Conservation (phyloP, 1,284 basidiomycete genomes). For the Ganoderma lingzhi region DNA sequence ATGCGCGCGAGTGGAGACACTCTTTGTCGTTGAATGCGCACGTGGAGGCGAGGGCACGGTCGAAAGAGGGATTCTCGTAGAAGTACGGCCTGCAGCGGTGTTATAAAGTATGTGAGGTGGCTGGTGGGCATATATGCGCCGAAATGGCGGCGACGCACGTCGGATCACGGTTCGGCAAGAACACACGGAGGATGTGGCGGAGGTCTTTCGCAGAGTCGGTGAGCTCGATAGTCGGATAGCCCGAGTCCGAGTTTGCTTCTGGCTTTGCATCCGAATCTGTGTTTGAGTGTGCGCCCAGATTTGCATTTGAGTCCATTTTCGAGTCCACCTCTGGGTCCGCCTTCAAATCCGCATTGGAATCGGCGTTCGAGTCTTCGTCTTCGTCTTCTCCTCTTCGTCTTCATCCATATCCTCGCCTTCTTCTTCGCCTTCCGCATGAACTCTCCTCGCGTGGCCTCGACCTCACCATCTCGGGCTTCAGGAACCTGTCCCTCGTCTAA, state of each 20-base stretch:
- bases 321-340: too few relatives aligned
- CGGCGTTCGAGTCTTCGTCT: not conserved
- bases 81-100: not conserved
- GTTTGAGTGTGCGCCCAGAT: too few relatives aligned
- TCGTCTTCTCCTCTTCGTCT: not conserved
- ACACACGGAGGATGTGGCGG: constrained; percentile 12
- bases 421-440: not conserved
- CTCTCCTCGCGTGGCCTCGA: not conserved
- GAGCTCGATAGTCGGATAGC: constrained; percentile 24
- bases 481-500: not conserved
- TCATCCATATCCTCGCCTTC: not conserved
- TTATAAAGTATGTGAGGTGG: not conserved
- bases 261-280: too few relatives aligned
- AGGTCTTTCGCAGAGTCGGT: constrained; percentile 23
- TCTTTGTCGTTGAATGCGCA: too few relatives aligned
- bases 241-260: constrained; percentile 9
- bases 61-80: constrained; percentile 7
- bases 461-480: not conserved
- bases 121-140: not conserved
- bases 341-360: too few relatives aligned
- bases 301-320: too few relatives aligned
- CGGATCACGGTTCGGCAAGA: constrained; percentile 1
- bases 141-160: not conserved
- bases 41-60: not conserved
- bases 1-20: too few relatives aligned